Evolutionary conservation across 73 alveolate genomes (phyloP).

Genomic region (Uronychia setigera): DNA sequence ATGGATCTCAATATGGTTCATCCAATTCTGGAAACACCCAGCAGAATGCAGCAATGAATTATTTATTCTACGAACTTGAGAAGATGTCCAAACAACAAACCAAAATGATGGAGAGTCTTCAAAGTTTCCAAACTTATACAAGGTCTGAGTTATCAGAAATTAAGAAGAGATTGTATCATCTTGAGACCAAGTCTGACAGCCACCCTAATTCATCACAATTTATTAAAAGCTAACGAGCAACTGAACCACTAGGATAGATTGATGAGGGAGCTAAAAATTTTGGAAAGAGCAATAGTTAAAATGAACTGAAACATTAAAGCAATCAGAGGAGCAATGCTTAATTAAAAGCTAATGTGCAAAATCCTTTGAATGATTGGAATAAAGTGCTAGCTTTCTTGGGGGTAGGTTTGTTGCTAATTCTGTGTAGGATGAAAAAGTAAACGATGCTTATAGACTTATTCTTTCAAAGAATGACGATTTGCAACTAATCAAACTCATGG

Average conservation of each 20-base stretch:
- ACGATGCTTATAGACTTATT: not conserved
- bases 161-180: not conserved
- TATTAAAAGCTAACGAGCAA: not conserved
- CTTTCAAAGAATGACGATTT: constrained; percentile 10
- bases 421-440: not conserved
- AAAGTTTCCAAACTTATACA: constrained; percentile 1
- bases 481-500: constrained; percentile 32
- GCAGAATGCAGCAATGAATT: not conserved
- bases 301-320: not conserved
- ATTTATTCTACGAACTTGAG: constrained; percentile 10
- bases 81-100: constrained; percentile 5
- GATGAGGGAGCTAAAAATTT: not conserved
- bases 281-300: not conserved
- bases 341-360: no score
- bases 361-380: not conserved
- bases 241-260: not conserved
- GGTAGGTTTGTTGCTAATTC: not conserved
- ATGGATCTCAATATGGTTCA: no score
- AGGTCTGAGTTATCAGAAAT: not conserved
- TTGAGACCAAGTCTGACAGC: constrained; percentile 1
- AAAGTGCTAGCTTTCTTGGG: not conserved
- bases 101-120: constrained; percentile 10
- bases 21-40: no score
- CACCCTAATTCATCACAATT: no score
- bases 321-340: no score